Evolutionary conservation across 1,139 yeast species (phyloP).

Genomic region (Lodderomyces pseudojiufengensis): DNA sequence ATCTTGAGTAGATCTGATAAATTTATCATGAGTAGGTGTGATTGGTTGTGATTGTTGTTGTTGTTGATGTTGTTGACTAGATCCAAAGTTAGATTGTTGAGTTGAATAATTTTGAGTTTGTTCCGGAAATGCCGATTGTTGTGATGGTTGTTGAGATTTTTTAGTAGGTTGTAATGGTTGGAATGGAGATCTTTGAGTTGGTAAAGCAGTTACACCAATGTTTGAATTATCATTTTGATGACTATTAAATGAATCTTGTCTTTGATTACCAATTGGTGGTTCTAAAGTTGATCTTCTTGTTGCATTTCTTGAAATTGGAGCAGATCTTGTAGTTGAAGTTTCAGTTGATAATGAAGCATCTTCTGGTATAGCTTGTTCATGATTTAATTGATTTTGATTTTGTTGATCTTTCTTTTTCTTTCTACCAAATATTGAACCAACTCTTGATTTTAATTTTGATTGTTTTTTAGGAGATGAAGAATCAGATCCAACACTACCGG

Average conservation of each 20-base stretch:
- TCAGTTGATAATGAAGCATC: constrained; percentile 28
- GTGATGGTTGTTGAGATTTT: neutral
- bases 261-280: constrained; percentile 1
- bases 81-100: neutral
- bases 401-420: constrained; percentile 37
- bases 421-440: constrained; percentile 81
- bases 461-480: constrained; percentile 19
- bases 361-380: constrained; percentile 31
- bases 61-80: neutral
- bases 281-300: constrained; percentile 10
- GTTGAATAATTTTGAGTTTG: neutral
- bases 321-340: constrained; percentile 16
- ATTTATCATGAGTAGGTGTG: constrained; percentile 10
- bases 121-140: neutral
- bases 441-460: constrained; percentile 62
- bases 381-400: constrained; percentile 16
- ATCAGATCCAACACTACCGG: neutral
- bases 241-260: neutral
- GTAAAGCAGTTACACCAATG: too few relatives aligned
- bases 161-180: too few relatives aligned
- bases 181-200: too few relatives aligned
- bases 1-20: constrained; percentile 3
- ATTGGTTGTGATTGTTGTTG: constrained; percentile 5
- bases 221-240: too few relatives aligned
- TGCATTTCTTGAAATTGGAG: constrained; percentile 11